Base-by-base conservation (phyloP, 257 asterid genomes). In the Scutellaria baicalensis region DNA sequence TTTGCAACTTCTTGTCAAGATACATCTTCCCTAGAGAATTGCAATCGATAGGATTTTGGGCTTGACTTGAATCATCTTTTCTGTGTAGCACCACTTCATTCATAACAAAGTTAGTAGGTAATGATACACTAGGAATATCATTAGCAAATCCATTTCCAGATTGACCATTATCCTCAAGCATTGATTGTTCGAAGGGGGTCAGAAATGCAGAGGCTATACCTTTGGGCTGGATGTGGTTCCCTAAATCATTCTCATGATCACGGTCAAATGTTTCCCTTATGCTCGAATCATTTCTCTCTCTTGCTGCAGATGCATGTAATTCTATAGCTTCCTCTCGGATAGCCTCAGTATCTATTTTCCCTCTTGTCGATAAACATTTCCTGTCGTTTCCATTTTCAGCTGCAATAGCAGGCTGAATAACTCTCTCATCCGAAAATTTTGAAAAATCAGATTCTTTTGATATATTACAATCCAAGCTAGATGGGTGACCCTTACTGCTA, bases 321-420 rank as follows among this genome's bases (percentile, higher is more conserved):
- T 82, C 94, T 52, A 77, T 72, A 60, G 85, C 70, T 75, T 89
- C 95, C 49, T 71, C 89, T 74, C 79, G 60, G 6, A 75, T 66
- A 69, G 69, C 51, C 69, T 82, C 93, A 72, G 84, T 60, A 66
- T 86, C 88, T 35, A 71, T 57, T 54, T 72, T 82, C 78, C 72
- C 84, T 80, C 80, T 84, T 70, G 85, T 69, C 54, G 48, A 44
- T 52, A 72, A 74, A 81, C 59, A 66, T 62, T 81, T 93, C 82
- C 84, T 78, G 69, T 84, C 92, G 64, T 83, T 87, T 23, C 72
- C 86, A 81, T 76, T 85, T 75, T 84, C 96, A 75, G 66, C 75
- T 39, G 76, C 79, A 75, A 49, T 54, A 61, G 81, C 49, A 44
- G 76, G 74, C 69, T 67, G 88, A 71, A 71, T 68, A 60, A 76